Evolutionary conservation across 2,329 filamentous ascomycete species (phyloP), one percentile per base, ranked within the genome.

Genomic region (Aspergillus uvarum): DNA sequence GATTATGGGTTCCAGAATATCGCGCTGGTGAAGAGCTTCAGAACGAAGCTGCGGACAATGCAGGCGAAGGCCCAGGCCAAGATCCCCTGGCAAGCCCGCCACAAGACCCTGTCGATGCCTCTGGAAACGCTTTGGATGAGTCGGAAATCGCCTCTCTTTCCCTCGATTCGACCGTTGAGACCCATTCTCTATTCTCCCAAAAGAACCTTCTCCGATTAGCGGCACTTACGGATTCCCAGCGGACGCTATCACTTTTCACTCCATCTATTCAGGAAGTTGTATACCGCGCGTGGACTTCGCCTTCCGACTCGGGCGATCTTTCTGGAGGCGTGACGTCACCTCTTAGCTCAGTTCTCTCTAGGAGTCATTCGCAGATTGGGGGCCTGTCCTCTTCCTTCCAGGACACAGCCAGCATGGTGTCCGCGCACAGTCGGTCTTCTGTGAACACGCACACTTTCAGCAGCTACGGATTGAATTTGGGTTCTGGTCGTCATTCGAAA

Each of bases 151-250:
- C 91, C 0, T 87, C 89, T 3, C 79, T 96, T 56, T 89, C 90
- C 0, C 81, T 96, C 8, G 91, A 97, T 65, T 87, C 89, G 19
- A 87, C 89, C 4, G 83, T 89, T 6, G 93, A 96, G 72, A 86
- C 89, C 21, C 92, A 96, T 74, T 92, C 92, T 0, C 84, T 96
- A 5, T 98, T 99, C 74, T 98, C 94, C 0, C 92, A 96, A 72
- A 96, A 96, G 83, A 98, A 96, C 69, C 81, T 98, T 42, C 78
- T 96, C 24, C 89, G 91, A 54, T 81, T 99, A 12, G 91, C 90
- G 24, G 86, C 91, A 0, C 80, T 99, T 59, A 92, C 87, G 4
- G 90, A 96, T 70, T 96, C 92, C 2, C 92, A 98, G 69, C 87
- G 91, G 51, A 98, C 95, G 0, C 79, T 98, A 35, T 96, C 93